Percentiles rank a stretch among this genome's conserved stretches.
Conservation (phyloP, 805 yeast species). For the Kluyveromyces aestuarii region DNA sequence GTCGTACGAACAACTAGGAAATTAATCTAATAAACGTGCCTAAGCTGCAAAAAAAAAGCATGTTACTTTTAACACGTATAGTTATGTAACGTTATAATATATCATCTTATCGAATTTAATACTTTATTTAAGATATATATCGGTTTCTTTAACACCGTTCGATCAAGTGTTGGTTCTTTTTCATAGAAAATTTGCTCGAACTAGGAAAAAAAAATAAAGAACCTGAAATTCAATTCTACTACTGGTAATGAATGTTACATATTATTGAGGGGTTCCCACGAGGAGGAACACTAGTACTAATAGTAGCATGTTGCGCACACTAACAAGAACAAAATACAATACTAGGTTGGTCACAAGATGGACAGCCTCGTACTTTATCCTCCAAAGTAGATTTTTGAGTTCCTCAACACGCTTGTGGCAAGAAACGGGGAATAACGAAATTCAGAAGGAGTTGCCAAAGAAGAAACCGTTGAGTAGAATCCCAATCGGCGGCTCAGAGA, state of each 20-base stretch:
- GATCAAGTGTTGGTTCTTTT: too few species aligned
- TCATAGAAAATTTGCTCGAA: background rate
- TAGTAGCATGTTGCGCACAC: background rate
- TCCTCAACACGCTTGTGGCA: background rate
- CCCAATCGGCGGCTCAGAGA: conserved; percentile 56
- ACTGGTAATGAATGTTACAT: too few species aligned
- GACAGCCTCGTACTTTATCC: background rate
- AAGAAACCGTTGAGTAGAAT: conserved; percentile 70
- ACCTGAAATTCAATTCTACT: background rate
- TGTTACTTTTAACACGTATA: background rate
- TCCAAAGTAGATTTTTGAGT: background rate
- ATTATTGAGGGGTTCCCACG: too few species aligned
- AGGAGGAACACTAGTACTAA: background rate
- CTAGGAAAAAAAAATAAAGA: background rate
- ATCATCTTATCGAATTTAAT: background rate
- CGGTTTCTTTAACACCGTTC: background rate
- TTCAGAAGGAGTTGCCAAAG: conserved; percentile 4
- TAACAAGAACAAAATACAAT: background rate
- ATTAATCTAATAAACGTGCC: background rate
- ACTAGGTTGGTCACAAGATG: background rate
- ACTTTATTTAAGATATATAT: background rate
- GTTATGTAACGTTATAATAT: background rate
- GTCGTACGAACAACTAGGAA: background rate
- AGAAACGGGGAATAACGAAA: background rate
- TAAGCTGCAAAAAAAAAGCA: background rate